Conservation (phyloP, 306 rosid species). For the Cucumis melo region DNA sequence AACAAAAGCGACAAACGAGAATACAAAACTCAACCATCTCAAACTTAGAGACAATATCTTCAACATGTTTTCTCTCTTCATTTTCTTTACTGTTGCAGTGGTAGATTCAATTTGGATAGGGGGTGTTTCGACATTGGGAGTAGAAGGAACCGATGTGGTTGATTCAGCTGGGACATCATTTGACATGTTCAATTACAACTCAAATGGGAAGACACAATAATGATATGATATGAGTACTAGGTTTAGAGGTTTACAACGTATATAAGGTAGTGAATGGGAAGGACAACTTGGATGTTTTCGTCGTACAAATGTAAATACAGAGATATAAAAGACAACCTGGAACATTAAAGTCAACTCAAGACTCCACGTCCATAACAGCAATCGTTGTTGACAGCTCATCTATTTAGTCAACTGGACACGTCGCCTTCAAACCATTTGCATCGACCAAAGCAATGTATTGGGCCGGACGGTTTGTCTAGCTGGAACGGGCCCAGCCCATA, state of each 20-base stretch:
- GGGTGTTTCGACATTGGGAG: not conserved
- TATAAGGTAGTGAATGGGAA: not conserved
- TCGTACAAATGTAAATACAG: not conserved
- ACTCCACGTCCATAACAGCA: not conserved
- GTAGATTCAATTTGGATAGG: slow-evolving; percentile 3
- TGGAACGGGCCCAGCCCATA: not conserved
- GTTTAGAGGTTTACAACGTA: too few species aligned
- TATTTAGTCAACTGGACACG: not conserved
- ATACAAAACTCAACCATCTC: slow-evolving; percentile 42
- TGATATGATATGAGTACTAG: too few species aligned
- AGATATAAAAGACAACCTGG: not conserved
- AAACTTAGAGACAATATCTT: slow-evolving; percentile 37
- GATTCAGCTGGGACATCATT: not conserved
- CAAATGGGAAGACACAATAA: not conserved
- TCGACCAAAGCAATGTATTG: not conserved
- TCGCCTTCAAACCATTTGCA: not conserved
- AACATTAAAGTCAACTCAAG: not conserved
- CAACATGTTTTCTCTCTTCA: slow-evolving; percentile 53
- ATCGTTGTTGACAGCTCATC: not conserved
- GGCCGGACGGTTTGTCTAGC: not conserved
- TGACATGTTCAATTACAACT: not conserved
- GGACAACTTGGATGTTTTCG: not conserved
- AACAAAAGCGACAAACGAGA: slow-evolving; percentile 41
- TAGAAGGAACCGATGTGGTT: not conserved
- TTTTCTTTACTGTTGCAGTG: slow-evolving; percentile 27